A percentile compares a stretch with the other conserved stretches of the same genome.
Conservation (phyloP, 1,284 basidiomycete species). For the Wolfiporia cocos region DNA sequence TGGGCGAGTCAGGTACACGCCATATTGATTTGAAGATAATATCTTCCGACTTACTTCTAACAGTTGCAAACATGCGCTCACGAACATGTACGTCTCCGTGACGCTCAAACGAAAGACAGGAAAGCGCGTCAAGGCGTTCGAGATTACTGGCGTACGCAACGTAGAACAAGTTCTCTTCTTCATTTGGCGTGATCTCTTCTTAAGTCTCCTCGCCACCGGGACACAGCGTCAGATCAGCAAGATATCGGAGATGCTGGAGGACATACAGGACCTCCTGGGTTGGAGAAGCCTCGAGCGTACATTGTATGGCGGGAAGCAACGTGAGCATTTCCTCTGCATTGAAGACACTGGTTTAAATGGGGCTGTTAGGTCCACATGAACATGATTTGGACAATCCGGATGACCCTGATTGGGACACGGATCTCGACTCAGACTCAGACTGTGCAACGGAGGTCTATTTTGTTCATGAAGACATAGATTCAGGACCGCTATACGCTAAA, state of each 20-base stretch:
- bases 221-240: slow-evolving; percentile 27
- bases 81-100: slow-evolving; percentile 40
- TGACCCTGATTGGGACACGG: slow-evolving; percentile 23
- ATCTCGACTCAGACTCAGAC: slow-evolving; percentile 22
- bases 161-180: slow-evolving; percentile 47
- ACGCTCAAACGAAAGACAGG: slow-evolving; percentile 35
- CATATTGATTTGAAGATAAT: background rate
- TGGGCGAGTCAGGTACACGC: slow-evolving; percentile 35
- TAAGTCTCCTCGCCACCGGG: slow-evolving; percentile 42
- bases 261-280: slow-evolving; percentile 43
- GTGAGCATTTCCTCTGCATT: slow-evolving; percentile 19
- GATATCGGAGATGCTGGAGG: slow-evolving; percentile 47
- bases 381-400: slow-evolving; percentile 11
- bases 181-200: slow-evolving; percentile 64
- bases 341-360: too few species aligned
- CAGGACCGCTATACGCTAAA: slow-evolving; percentile 28
- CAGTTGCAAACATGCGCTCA: slow-evolving; percentile 43
- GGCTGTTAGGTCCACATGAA: slow-evolving; percentile 14
- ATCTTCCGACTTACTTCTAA: background rate
- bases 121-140: slow-evolving; percentile 42
- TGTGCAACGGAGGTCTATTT: slow-evolving; percentile 14
- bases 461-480: slow-evolving; percentile 13
- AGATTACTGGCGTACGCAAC: slow-evolving; percentile 40
- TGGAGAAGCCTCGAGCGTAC: slow-evolving; percentile 47
- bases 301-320: slow-evolving; percentile 40